A percentile compares a stretch with the other conserved stretches of the same genome.
Conservation (phyloP, 345 rosid species). For the Clarkia xantiana region DNA sequence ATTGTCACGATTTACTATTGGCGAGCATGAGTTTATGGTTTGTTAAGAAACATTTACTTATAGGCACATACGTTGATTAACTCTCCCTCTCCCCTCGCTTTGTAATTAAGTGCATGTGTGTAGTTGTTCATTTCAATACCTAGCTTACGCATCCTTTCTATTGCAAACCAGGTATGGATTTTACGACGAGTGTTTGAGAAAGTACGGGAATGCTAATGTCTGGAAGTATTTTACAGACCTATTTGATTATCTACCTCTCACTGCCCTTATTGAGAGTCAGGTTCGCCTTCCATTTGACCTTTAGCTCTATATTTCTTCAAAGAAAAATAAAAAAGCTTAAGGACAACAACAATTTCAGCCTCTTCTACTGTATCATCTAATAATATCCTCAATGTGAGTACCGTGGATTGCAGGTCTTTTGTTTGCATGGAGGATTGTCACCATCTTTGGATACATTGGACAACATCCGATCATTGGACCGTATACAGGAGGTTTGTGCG, state of each 20-base stretch:
- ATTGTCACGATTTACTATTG: too few relatives aligned
- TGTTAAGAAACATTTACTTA: too few relatives aligned
- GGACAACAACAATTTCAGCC: too few relatives aligned
- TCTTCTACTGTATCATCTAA: background rate
- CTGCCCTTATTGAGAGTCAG: conserved; percentile 93
- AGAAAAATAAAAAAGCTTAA: too few relatives aligned
- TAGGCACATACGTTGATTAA: too few relatives aligned
- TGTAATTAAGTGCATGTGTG: too few relatives aligned
- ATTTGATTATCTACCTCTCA: conserved; percentile 79
- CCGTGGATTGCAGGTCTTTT: conserved; percentile 41
- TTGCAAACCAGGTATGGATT: conserved; percentile 68
- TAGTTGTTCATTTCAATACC: too few relatives aligned
- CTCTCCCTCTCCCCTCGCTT: too few relatives aligned
- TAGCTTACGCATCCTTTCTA: background rate
- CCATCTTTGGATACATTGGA: conserved; percentile 87
- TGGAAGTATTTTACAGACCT: conserved; percentile 88
- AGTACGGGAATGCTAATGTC: conserved; percentile 91
- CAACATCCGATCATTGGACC: conserved; percentile 77
- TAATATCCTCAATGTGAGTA: background rate
- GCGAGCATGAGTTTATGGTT: too few relatives aligned
- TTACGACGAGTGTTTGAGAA: conserved; percentile 87
- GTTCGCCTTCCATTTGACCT: conserved; percentile 18
- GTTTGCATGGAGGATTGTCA: conserved; percentile 94
- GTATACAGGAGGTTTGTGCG: conserved; percentile 60
- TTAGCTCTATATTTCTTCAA: too few relatives aligned